Conservation (phyloP, 495 filamentous ascomycete genomes). For the Podospora anserina region DNA sequence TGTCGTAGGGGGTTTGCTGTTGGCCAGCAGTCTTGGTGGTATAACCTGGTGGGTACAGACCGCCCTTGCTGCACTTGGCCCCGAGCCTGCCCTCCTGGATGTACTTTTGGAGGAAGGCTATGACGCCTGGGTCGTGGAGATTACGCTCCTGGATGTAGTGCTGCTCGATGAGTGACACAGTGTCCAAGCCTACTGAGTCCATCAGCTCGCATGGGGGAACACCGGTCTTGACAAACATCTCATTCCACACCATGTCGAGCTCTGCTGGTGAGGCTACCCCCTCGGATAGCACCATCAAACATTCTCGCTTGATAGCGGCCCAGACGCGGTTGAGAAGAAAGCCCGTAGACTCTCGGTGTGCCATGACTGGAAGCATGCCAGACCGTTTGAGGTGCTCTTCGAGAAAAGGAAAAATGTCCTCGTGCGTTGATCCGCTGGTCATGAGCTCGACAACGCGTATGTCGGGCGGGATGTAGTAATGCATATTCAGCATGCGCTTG, state of each 20-base stretch:
- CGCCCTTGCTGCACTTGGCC: conserved; percentile 30
- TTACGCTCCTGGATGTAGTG: conserved; percentile 46
- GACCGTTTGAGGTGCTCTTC: conserved; percentile 34
- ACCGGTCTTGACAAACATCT: conserved; percentile 33
- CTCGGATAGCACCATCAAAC: conserved; percentile 48
- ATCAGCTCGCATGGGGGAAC: conserved; percentile 27
- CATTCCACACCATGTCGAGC: conserved; percentile 46
- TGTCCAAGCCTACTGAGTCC: conserved; percentile 49
- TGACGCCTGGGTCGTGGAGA: conserved; percentile 29
- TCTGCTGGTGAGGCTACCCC: conserved; percentile 47
- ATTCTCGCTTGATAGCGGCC: conserved; percentile 56
- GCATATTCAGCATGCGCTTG: conserved; percentile 45
- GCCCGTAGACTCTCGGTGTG: conserved; percentile 50
- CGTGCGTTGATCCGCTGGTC: conserved; percentile 50
- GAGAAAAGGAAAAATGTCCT: conserved; percentile 44
- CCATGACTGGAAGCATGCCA: conserved; percentile 40
- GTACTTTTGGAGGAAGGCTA: conserved; percentile 43
- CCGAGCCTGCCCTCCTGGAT: conserved; percentile 41
- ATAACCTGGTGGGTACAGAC: conserved; percentile 28
- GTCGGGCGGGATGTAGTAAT: conserved; percentile 53
- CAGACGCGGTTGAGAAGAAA: conserved; percentile 59
- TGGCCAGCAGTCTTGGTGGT: conserved; percentile 22
- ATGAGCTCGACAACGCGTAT: conserved; percentile 54
- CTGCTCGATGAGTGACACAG: conserved; percentile 42
- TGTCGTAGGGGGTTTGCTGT: conserved; percentile 19